Evolutionary conservation across 306 rosid species (phyloP), one percentile per base, ranked within the genome.

Genomic region (Argentina anserina): DNA sequence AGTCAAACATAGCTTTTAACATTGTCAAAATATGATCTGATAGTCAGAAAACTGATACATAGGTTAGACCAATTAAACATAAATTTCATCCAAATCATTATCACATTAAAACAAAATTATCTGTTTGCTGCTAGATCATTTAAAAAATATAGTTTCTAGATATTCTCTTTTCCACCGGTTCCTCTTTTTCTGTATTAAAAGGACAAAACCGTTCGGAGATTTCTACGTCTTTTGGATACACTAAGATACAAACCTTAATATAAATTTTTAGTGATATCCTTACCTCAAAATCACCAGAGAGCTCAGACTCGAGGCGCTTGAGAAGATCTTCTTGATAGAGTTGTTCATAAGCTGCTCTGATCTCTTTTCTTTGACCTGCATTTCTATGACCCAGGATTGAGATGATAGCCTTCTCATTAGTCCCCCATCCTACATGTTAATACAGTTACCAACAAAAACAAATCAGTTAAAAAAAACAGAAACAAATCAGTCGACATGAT

Each of bases 291-390:
- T 89, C 87, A 8, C 96, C 97, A 5, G 87, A 77, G 31, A 93
- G 84, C 85, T 93, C 97, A 4, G 92, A 86, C 50, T 93, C 97
- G 39, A 93, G 91, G 68, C 97, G 97, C 79, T 85, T 90, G 83
- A 93, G 12, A 50, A 93, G 97, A 84, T 90, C 90, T 74, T 93
- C 97, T 41, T 86, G 81, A 70, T 34, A 90, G n/a, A 81, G 74
- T 20, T 76, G 68, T 10, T 89, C 81, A n/a, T 93, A 93, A 55
- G 90, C 84, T 34, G 81, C 68, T 81, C 91, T 90, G 70, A 90
- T 93, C 77, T 83, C 81, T 67, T 81, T 82, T 76, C 89, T 90
- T 53, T 90, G 98, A 15, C 4, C 20, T 0, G 80, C 83, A 77
- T 85, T 85, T 87, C 96, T 90, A 20, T 85, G 90, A 9, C 88